Evolutionary conservation across 495 filamentous ascomycete genomes (phyloP), one percentile per base, ranked within the genome.

Genomic region (Bathelium albidoporum): DNA sequence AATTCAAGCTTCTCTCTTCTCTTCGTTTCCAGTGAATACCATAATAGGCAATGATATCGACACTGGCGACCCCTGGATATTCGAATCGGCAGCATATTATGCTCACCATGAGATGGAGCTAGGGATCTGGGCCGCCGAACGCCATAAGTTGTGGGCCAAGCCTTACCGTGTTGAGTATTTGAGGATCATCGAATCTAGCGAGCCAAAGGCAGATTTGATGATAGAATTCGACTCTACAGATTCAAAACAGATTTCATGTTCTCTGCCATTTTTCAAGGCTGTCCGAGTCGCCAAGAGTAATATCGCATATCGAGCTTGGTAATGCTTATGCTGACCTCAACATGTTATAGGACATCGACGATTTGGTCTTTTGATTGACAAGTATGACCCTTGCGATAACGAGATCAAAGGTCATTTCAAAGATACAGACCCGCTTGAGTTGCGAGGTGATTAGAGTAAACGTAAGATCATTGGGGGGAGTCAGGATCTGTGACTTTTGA

Each of bases 91-190:
- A 20, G 36, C 43, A 45, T 67, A 45, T 32, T 67, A 64, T 36
- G 65, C 22, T 5, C 65, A 67, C 44, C 58, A 67, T 45, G 65
- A 67, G 41, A 64, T 62, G 24, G 63, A 62, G 59, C 62, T 41
- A 11, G 63, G 63, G 16, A 62, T 62, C 43, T 65, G 63, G 63
- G 16, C 59, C 31, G 66, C 70, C 29, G 66, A 66, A 20, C 39
- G 71, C 52, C 71, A 72, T 58, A 39, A 45, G n/a, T 36, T 73
- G 5, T 71, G 71, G 32, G 66, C 65, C 55, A 64, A 68, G 41
- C 28, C 59, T 0, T 72, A 73, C 36, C 24, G 0, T 26, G 24
- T 2, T 28, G 49, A 24, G 24, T 55, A 1, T 55, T 28, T 2
- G 49, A 55, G 9, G 49, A 55, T 29, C n/a, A 41, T 41, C 18